Evolutionary conservation across 73 alveolate genomes (phyloP).

Genomic region (Durusdinium trenchii): DNA sequence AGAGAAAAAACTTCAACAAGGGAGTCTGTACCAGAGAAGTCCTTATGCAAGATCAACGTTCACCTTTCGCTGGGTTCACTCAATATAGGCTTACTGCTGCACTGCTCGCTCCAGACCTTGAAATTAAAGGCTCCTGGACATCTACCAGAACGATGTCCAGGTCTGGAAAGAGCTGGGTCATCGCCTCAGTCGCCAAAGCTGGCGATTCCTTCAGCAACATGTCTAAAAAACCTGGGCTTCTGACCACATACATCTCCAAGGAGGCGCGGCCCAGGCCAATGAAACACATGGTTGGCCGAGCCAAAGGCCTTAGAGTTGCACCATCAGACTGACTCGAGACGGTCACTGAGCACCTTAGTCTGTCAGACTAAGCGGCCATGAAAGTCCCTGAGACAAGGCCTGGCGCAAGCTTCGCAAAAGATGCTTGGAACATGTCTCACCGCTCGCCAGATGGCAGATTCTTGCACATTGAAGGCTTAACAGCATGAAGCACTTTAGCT

Average conservation of each 20-base stretch:
- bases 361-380: background rate
- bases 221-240: background rate
- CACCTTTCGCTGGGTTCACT: background rate
- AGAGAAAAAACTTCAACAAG: background rate
- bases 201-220: background rate
- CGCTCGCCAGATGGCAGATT: background rate
- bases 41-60: background rate
- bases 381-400: background rate
- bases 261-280: slow-evolving; percentile 79
- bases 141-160: slow-evolving; percentile 5
- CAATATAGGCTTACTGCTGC: background rate
- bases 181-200: background rate
- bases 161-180: slow-evolving; percentile 13
- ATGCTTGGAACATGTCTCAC: background rate
- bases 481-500: background rate
- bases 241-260: slow-evolving; percentile 30
- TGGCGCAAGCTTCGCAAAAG: background rate
- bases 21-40: background rate
- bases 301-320: background rate
- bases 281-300: slow-evolving; percentile 50
- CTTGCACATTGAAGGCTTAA: background rate
- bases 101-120: background rate
- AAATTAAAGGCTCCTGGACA: background rate
- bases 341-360: background rate
- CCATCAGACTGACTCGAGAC: background rate